Conservation (phyloP, 495 filamentous ascomycete species). For the Xeromyces bisporus region DNA sequence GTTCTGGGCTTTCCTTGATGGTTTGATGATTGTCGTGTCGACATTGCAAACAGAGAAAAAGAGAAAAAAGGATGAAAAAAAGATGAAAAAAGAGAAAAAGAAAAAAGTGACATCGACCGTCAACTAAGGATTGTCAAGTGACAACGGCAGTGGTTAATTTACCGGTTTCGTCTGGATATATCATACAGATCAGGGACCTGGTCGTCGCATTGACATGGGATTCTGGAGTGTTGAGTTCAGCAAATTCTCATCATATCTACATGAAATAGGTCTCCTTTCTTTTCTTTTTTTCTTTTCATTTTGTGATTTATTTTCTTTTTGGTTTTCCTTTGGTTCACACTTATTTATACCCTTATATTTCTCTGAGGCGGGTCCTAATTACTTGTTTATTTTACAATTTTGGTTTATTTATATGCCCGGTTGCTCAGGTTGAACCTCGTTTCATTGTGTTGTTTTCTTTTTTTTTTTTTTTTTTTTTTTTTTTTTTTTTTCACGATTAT, state of each 20-base stretch:
- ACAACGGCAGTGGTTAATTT: too few relatives aligned
- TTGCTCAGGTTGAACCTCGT: conserved; percentile 9
- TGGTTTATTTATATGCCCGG: background rate
- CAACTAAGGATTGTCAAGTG: too few relatives aligned
- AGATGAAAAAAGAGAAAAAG: too few relatives aligned
- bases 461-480: conserved; percentile 12
- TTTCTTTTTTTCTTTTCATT: conserved; percentile 20
- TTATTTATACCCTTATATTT: conserved; percentile 25
- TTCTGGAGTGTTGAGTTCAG: background rate
- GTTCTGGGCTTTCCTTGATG: too few relatives aligned
- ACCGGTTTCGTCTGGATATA: too few relatives aligned
- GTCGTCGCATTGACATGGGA: too few relatives aligned
- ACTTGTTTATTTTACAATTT: background rate
- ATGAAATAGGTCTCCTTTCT: conserved; percentile 12
- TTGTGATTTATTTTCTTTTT: conserved; percentile 19
- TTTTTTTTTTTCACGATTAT: conserved; percentile 22
- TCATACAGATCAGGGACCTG: too few relatives aligned
- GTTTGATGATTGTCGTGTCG: too few relatives aligned
- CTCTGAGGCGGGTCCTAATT: conserved; percentile 12
- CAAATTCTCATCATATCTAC: conserved; percentile 8
- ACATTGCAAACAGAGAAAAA: too few relatives aligned
- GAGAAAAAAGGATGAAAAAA: too few relatives aligned
- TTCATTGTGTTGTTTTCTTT: conserved; percentile 22
- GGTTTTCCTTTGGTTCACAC: conserved; percentile 14
- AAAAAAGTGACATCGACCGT: too few relatives aligned